Base-by-base conservation (phyloP, 2,329 filamentous ascomycete species). In the Ophioceras dolichostomum region DNA sequence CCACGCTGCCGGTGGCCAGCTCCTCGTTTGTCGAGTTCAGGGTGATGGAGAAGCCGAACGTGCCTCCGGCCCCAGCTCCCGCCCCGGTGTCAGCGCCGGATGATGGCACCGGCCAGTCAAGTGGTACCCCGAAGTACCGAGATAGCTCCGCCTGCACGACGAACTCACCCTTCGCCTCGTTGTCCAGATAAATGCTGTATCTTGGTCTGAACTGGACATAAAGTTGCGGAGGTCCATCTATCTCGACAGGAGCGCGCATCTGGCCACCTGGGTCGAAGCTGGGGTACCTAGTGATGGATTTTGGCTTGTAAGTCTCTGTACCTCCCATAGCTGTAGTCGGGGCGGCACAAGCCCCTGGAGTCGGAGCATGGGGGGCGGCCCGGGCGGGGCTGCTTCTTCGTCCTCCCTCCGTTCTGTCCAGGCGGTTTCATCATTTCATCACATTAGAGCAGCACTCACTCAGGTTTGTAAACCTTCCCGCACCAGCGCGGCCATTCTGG, bases 401-500 rank as follows among this genome's bases (percentile, higher is more conserved):
- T 7, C 12, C 22, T 12, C 12, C 22, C 12, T 26, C 22, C 12
- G 22, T 12, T 26, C 22, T 26, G 22, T 26, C 9, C 10, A 16
- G 16, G 12, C 21, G 33, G 17, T 5, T 13, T n/a, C 14, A 14
- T 16, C 12, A 19, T 17, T 18, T 24, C n/a, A 12, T 13, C 8
- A 21, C 4, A n/a, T 17, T 24, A 17, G 20, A 2, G 2, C 7
- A 5, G 8, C 0, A 42, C 41, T 26, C 49, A 66, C 51, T 60
- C 59, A 6, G 58, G 42, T 43, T 65, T 43, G 43, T 68, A 67
- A 4, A 59, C 62, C 38, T 67, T 67, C 14, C 64, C 64, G 40
- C 64, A 68, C 64, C 63, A 67, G 32, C 62, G 51, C 10, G 57
- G 57, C 62, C 59, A 63, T 33, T 62, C 61, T 1, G 58, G 49